These are phyloP conservation scores for Wickerhamiella allomyrinae DNA, from an alignment of 805 yeast genomes.

Conservation along the genomic window DNA sequence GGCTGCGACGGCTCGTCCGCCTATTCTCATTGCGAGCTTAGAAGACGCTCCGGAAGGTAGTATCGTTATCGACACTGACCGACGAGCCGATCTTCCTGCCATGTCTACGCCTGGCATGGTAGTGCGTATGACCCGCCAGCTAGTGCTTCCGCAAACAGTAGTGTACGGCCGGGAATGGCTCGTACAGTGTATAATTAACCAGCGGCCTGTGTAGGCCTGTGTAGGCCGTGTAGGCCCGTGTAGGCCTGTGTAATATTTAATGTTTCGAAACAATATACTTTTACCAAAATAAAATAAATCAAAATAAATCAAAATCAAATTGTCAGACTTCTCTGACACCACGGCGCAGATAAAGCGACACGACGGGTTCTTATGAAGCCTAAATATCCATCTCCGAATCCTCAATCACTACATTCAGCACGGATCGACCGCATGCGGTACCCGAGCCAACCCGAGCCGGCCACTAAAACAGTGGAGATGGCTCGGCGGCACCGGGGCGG, in stretches of 20 bases:
- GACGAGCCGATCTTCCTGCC: background rate
- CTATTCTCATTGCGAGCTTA: constrained; percentile 1
- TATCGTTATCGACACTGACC: constrained; percentile 11
- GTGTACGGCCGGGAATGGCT: constrained; percentile 20
- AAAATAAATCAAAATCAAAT: no score
- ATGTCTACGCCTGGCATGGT: constrained; percentile 5
- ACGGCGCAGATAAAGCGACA: constrained; percentile 12
- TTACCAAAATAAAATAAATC: no score
- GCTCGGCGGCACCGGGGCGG: constrained; percentile 1
- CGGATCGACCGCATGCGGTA: constrained; percentile 4
- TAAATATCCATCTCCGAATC: constrained; percentile 17
- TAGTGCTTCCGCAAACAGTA: constrained; percentile 8
- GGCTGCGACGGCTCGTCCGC: constrained; percentile 10
- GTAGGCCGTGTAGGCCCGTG: background rate
- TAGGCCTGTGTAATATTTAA: background rate
- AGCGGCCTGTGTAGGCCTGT: constrained; percentile 15
- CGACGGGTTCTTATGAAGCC: constrained; percentile 23
- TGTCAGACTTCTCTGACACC: constrained; percentile 26
- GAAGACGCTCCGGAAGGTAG: constrained; percentile 12
- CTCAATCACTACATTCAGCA: constrained; percentile 21
- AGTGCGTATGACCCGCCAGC: constrained; percentile 8
- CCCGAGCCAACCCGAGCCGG: background rate
- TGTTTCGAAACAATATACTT: background rate
- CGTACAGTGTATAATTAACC: constrained; percentile 21
- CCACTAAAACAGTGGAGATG: constrained; percentile 14